A percentile compares a stretch with the other conserved stretches of the same genome.
Evolutionary conservation across 176 grass and related monocot species (phyloP).

Genomic region (Juncus effusus): DNA sequence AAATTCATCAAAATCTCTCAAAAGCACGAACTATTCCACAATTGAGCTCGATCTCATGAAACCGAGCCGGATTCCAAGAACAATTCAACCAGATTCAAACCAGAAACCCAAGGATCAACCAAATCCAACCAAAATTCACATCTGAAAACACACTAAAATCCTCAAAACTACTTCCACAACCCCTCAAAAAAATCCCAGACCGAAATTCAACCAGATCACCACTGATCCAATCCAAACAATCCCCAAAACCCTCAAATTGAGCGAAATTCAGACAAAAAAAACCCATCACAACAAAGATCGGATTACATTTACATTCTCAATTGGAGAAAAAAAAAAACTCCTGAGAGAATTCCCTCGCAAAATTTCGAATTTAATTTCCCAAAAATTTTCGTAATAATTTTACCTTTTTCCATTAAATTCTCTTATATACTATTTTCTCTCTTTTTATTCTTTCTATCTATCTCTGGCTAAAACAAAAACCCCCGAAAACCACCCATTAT

Average conservation of each 20-base stretch:
- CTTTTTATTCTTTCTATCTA: slow-evolving; percentile 9
- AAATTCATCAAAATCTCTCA: slow-evolving; percentile 9
- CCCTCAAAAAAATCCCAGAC: background rate
- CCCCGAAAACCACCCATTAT: slow-evolving; percentile 30
- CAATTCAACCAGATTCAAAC: background rate
- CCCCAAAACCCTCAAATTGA: slow-evolving; percentile 1
- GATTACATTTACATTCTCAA: background rate
- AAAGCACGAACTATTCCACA: background rate
- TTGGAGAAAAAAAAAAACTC: background rate
- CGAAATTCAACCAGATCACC: slow-evolving; percentile 4
- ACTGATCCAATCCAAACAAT: slow-evolving; percentile 15
- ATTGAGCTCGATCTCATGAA: background rate
- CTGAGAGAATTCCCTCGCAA: background rate
- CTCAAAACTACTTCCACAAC: slow-evolving; percentile 14
- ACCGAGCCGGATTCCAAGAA: slow-evolving; percentile 13
- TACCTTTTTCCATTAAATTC: slow-evolving; percentile 3
- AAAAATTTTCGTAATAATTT: background rate
- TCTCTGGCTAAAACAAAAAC: slow-evolving; percentile 29
- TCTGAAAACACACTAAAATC: slow-evolving; percentile 3
- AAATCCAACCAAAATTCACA: background rate
- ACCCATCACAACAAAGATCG: slow-evolving; percentile 12
- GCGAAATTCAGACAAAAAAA: slow-evolving; percentile 24
- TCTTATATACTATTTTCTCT: slow-evolving; percentile 12
- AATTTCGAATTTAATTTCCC: background rate
- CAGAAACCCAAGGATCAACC: background rate